These are phyloP conservation scores for Starmerella potacharoeniae DNA, from an alignment of 805 yeast genomes.

Conservation along the genomic window DNA sequence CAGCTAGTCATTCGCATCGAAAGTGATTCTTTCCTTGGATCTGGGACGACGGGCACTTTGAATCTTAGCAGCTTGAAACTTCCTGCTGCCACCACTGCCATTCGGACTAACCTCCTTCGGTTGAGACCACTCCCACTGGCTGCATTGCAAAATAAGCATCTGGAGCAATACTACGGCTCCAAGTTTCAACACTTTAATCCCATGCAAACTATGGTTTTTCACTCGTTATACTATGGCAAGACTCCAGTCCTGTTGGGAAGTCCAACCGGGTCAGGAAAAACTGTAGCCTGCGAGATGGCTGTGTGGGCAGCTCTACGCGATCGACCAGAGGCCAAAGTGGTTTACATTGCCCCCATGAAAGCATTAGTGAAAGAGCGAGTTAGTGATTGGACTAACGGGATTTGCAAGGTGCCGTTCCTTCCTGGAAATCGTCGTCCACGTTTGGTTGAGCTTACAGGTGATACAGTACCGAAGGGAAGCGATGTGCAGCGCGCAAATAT, in stretches of 20 bases:
- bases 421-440: slow-evolving; percentile 23
- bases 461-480: slow-evolving; percentile 59
- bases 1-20: slow-evolving; percentile 70
- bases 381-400: slow-evolving; percentile 54
- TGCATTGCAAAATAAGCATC: slow-evolving; percentile 57
- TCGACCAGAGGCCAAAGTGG: slow-evolving; percentile 68
- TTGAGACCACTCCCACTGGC: slow-evolving; percentile 77
- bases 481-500: slow-evolving; percentile 61
- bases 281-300: slow-evolving; percentile 92
- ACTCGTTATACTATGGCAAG: slow-evolving; percentile 68
- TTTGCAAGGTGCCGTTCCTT: slow-evolving; percentile 20
- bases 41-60: slow-evolving; percentile 62
- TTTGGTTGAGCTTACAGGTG: slow-evolving; percentile 74
- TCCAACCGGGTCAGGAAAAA: slow-evolving; percentile 98
- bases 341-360: slow-evolving; percentile 83
- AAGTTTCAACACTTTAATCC: slow-evolving; percentile 87
- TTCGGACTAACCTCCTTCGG: slow-evolving; percentile 67
- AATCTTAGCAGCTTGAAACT: slow-evolving; percentile 83
- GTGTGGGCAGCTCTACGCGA: slow-evolving; percentile 91
- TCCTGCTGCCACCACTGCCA: slow-evolving; percentile 68
- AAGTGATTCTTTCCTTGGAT: slow-evolving; percentile 84
- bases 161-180: slow-evolving; percentile 56
- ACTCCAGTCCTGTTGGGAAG: slow-evolving; percentile 86
- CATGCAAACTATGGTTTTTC: slow-evolving; percentile 96
- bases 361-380: slow-evolving; percentile 77